Percentiles rank a stretch among this genome's conserved stretches.
Conservation (phyloP, 768 basidiomycete species). For the Chalciporus piperatus region DNA sequence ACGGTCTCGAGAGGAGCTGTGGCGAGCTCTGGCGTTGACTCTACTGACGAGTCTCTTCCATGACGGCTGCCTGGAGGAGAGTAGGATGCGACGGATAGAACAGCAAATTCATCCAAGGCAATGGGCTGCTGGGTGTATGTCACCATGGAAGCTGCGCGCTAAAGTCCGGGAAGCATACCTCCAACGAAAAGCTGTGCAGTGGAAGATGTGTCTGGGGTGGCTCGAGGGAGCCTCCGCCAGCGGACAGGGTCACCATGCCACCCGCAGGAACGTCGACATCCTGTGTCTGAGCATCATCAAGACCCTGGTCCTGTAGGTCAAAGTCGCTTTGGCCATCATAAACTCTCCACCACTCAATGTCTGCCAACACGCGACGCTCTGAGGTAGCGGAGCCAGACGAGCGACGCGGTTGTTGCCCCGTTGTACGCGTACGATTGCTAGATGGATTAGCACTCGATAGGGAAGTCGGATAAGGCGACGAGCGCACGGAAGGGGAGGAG, state of each 20-base stretch:
- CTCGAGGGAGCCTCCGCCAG: constrained; percentile 37
- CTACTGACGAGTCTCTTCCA: constrained; percentile 44
- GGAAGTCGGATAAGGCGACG: constrained; percentile 59
- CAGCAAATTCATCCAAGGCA: constrained; percentile 48
- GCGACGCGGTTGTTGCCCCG: constrained; percentile 44
- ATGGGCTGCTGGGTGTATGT: constrained; percentile 24
- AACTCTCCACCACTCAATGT: constrained; percentile 88
- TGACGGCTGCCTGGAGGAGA: constrained; percentile 45
- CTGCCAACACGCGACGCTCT: constrained; percentile 71
- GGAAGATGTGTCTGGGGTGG: constrained; percentile 37
- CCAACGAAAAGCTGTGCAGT: constrained; percentile 18
- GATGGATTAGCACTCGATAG: constrained; percentile 33
- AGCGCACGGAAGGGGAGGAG: constrained; percentile 67
- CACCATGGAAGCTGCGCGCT: constrained; percentile 13
- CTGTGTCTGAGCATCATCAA: constrained; percentile 16
- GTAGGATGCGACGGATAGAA: constrained; percentile 54
- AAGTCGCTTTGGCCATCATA: constrained; percentile 60
- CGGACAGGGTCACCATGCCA: constrained; percentile 34
- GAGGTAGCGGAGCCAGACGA: constrained; percentile 65
- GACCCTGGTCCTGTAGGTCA: constrained; percentile 30
- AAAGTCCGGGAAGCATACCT: constrained; percentile 17
- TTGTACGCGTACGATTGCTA: constrained; percentile 40
- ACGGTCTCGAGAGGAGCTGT: constrained; percentile 39
- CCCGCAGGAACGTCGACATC: constrained; percentile 13
- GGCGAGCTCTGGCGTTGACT: constrained; percentile 54